Conservation (phyloP, 164 flowering plant species). For the Nelumbo lutea region DNA sequence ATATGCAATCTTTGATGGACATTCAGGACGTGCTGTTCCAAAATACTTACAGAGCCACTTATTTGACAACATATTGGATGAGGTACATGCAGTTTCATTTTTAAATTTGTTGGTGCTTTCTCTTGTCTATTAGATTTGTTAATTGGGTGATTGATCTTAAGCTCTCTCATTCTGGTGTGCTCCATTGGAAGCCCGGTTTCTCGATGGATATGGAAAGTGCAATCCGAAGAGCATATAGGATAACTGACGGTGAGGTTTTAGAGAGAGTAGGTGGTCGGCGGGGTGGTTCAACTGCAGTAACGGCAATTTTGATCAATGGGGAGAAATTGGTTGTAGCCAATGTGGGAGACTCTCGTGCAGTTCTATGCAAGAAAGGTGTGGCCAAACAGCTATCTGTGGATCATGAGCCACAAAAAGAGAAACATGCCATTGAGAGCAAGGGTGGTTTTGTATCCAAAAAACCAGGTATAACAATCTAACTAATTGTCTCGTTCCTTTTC, state of each 20-base stretch:
- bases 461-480: constrained; percentile 45
- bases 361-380: constrained; percentile 61
- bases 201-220: constrained; percentile 74
- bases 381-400: constrained; percentile 84
- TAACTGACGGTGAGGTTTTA: constrained; percentile 61
- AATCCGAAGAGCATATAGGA: constrained; percentile 55
- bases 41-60: constrained; percentile 64
- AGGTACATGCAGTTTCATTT: constrained; percentile 37
- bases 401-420: constrained; percentile 79
- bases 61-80: constrained; percentile 75
- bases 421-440: constrained; percentile 51
- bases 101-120: too few relatives aligned
- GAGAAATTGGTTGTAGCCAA: constrained; percentile 76
- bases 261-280: constrained; percentile 61
- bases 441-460: constrained; percentile 88
- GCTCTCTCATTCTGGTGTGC: too few relatives aligned
- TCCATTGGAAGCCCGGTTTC: constrained; percentile 51
- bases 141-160: too few relatives aligned
- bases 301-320: constrained; percentile 79
- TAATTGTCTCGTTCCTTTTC: too few relatives aligned
- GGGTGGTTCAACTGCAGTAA: constrained; percentile 98
- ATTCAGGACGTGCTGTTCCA: constrained; percentile 74
- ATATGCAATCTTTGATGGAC: constrained; percentile 95
- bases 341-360: constrained; percentile 91
- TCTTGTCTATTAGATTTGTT: too few relatives aligned